Evolutionary conservation across 768 basidiomycete genomes (phyloP).

Genomic region (Pholiota molesta): DNA sequence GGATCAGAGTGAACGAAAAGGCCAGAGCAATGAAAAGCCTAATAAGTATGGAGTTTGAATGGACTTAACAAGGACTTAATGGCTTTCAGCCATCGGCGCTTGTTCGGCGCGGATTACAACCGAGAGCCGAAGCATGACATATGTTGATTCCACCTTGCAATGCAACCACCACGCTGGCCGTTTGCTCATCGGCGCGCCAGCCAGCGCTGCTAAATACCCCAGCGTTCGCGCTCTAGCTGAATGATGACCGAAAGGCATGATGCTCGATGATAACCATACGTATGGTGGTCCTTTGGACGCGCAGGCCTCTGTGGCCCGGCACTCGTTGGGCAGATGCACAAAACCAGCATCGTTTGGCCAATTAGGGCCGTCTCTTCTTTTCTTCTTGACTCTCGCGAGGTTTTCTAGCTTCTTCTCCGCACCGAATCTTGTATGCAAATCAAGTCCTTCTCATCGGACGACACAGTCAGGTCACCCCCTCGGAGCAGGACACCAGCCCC

Average conservation of each 20-base stretch:
- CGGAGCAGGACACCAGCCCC: neutral
- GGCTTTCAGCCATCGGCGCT: neutral
- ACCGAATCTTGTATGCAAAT: neutral
- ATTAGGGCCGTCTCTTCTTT: conserved; percentile 21
- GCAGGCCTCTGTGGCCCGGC: conserved; percentile 8
- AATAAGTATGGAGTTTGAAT: neutral
- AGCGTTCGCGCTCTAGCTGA: neutral
- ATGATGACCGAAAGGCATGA: neutral
- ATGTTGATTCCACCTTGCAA: neutral
- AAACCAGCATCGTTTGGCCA: conserved; percentile 16
- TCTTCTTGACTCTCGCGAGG: conserved; percentile 19
- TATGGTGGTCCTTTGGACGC: neutral
- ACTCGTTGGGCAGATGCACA: conserved; percentile 18
- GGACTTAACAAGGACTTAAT: neutral
- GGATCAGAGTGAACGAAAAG: neutral
- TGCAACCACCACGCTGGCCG: conserved; percentile 5
- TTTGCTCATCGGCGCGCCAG: conserved; percentile 1
- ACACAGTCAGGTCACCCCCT: neutral
- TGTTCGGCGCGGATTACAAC: no score
- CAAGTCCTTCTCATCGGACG: neutral
- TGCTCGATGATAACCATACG: neutral
- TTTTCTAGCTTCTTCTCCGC: neutral
- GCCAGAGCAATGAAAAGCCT: neutral
- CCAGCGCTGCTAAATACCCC: neutral
- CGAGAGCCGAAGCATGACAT: neutral